Base-by-base conservation (phyloP, 441 rosid species). In the Brassica balearica region DNA sequence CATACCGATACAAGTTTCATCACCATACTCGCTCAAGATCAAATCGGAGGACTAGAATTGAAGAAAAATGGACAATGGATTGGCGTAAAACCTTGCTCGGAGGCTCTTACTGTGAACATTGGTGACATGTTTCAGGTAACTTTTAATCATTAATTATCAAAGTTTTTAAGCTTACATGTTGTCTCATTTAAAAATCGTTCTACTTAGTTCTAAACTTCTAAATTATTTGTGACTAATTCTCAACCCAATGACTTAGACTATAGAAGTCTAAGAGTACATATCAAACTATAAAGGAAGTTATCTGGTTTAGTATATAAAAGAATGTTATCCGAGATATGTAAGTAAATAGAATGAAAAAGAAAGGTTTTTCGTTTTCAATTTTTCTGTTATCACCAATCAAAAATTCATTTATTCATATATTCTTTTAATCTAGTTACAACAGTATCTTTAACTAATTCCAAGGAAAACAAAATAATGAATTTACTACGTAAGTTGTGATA, bases 121-220 rank as follows among this genome's bases (percentile, higher is more conserved):
- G 94, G 94, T 0, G 94, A 90, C 71, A 69, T 90, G 64, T 88
- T 84, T 82, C 91, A 90, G 89, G 94, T 88, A 79, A 58, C 19
- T 67, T 29, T 75, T 20, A 64, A 36, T 15, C 27, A 10, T 9
- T 14, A 6, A 8, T 58, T 17, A 17, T 29, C 32, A 61, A 25
- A 5, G 20, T 51, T 61, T 1, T 61, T 48, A 61, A 12, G 36
- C 41, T 62, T n/a, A 69, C 17, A 62, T 14, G 11, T 25, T 38
- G 62, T 63, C 32, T 34, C 71, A 6, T 3, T 32, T 71, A 36
- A 71, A 41, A 34, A 1, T 41, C 1, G 0, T 60, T 8, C 11
- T 12, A 59, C 36, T 46, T 19, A 11, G 5, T 64, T 71, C 15
- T 53, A 38, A 34, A 3, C 14, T 61, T 69, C 2, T 27, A 61